Conservation (phyloP, 257 asterid species). For the Jacaranda copaia region DNA sequence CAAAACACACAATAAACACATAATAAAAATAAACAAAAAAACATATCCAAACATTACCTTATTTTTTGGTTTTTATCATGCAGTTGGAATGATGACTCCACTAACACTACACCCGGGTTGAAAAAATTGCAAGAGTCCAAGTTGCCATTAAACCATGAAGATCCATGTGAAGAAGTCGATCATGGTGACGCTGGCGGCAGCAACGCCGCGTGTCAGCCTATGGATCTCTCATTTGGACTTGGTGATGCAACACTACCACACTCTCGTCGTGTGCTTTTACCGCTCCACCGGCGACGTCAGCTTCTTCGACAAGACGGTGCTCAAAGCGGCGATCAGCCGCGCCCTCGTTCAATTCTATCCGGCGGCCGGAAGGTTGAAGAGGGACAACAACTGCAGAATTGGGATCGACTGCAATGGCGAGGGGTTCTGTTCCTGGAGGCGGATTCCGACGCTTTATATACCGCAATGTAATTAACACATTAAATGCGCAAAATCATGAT, state of each 20-base stretch:
- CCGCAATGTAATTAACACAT: no score
- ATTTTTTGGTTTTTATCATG: no score
- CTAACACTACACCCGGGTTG: not conserved
- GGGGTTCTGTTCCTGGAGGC: slow-evolving; percentile 71
- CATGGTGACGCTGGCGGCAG: slow-evolving; percentile 54
- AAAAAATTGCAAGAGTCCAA: not conserved
- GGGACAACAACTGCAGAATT: slow-evolving; percentile 58
- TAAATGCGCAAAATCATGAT: no score
- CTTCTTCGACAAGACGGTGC: slow-evolving; percentile 55
- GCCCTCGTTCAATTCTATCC: slow-evolving; percentile 73
- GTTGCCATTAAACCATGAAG: not conserved
- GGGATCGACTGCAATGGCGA: slow-evolving; percentile 70
- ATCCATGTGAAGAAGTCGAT: slow-evolving; percentile 35
- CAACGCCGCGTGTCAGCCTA: slow-evolving; percentile 44
- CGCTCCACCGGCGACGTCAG: slow-evolving; percentile 46
- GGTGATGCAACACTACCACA: slow-evolving; percentile 56
- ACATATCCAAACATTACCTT: no score
- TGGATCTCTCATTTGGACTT: slow-evolving; percentile 74
- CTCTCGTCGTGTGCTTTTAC: slow-evolving; percentile 59
- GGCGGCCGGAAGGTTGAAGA: slow-evolving; percentile 60
- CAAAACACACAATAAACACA: no score
- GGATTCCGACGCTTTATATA: slow-evolving; percentile 62
- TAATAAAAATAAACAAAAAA: no score
- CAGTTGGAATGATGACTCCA: no score
- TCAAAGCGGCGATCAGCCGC: slow-evolving; percentile 58